Conservation (phyloP, 2,329 filamentous ascomycete genomes). For the Apiospora pterosperma region DNA sequence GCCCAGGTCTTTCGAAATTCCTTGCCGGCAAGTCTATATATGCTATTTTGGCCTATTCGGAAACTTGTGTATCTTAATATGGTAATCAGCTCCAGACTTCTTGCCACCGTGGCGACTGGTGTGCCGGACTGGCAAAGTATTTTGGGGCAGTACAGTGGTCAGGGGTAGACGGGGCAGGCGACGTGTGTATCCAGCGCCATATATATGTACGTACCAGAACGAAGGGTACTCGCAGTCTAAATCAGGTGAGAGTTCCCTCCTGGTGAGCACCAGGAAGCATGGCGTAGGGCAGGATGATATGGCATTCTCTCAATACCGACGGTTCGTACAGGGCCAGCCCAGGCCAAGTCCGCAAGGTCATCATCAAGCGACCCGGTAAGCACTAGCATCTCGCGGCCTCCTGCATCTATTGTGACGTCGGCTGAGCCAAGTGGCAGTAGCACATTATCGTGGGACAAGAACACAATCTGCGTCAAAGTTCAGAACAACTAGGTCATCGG, state of each 20-base stretch:
- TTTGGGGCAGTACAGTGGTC: background rate
- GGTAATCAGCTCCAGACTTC: background rate
- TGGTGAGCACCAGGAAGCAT: background rate
- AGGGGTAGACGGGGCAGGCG: background rate
- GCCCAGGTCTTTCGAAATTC: background rate
- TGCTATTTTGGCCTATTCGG: background rate
- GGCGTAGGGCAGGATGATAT: background rate
- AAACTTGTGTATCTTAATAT: background rate
- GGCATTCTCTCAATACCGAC: background rate
- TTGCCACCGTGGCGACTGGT: background rate
- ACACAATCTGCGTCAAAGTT: slow-evolving; percentile 37
- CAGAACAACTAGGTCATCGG: slow-evolving; percentile 40
- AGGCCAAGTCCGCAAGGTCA: background rate
- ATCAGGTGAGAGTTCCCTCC: background rate
- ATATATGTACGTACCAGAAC: background rate
- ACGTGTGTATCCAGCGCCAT: background rate
- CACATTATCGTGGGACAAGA: slow-evolving; percentile 36
- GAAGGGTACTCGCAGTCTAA: background rate
- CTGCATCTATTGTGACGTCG: background rate
- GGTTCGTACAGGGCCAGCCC: background rate
- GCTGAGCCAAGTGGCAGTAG: background rate
- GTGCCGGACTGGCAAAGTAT: background rate
- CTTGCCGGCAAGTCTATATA: background rate
- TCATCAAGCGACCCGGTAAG: background rate
- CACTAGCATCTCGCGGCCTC: background rate